Evolutionary conservation across 1,284 basidiomycete species (phyloP).

Genomic region (Cutaneotrichosporon sp.): DNA sequence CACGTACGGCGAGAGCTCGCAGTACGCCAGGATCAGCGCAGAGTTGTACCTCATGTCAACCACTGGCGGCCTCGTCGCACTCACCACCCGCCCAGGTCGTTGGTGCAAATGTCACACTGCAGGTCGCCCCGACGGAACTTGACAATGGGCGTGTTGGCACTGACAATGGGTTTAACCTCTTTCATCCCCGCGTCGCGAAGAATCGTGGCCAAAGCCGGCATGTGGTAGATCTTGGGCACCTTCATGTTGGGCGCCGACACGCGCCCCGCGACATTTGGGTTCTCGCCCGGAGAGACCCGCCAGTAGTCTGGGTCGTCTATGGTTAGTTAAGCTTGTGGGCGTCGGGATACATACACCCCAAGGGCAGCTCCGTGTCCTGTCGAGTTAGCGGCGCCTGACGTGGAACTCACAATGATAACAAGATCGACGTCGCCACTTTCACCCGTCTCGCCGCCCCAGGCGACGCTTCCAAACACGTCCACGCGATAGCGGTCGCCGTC

Average conservation of each 20-base stretch:
- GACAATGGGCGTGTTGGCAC: conserved; percentile 44
- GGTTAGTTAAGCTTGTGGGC: neutral
- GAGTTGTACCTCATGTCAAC: conserved; percentile 42
- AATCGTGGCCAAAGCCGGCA: conserved; percentile 22
- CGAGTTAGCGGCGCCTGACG: conserved; percentile 5
- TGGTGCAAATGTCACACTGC: conserved; percentile 44
- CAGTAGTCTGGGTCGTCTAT: conserved; percentile 10
- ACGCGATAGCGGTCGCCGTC: conserved; percentile 29
- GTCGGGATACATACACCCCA: conserved; percentile 33
- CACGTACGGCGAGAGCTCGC: conserved; percentile 38
- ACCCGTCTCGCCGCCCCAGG: conserved; percentile 45
- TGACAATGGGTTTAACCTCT: conserved; percentile 21
- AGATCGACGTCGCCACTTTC: conserved; percentile 42
- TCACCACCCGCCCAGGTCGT: conserved; percentile 46
- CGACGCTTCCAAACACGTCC: conserved; percentile 47
- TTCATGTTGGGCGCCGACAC: neutral
- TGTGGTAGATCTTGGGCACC: conserved; percentile 34
- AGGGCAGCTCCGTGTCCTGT: conserved; percentile 29
- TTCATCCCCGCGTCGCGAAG: conserved; percentile 21
- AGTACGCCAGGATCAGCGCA: conserved; percentile 44
- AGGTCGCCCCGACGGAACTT: conserved; percentile 35
- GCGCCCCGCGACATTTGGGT: neutral
- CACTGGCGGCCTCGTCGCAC: neutral
- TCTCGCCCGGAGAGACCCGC: neutral
- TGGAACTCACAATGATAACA: conserved; percentile 32